Base-by-base conservation (phyloP, 2,329 filamentous ascomycete species). In the Fonsecaea nubica region DNA sequence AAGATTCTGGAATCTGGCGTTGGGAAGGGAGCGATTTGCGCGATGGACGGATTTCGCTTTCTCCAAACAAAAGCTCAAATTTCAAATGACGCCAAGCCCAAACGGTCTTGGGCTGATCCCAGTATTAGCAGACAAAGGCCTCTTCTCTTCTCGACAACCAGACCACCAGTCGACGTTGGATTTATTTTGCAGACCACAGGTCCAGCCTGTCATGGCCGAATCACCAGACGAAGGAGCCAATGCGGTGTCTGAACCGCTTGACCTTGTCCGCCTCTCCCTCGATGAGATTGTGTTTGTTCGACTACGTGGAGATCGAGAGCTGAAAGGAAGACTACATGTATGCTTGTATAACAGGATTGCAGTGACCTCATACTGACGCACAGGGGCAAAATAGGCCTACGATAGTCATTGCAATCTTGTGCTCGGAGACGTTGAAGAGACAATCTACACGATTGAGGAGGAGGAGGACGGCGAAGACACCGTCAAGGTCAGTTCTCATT, bases 351-450 rank as follows among this genome's bases (percentile, higher is more conserved):
- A 42, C 12, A 52, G 38, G n/a, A n/a, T 12, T 40, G 15, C 42
- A 30, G 13, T 25, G 38, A 59, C 18, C 13, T 15, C 62, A 63
- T 60, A 71, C 70, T 74, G 67, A 77, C 59, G 21, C 18, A 18
- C 21, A 8, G 21, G 18, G 21, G 6, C 52, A 10, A 35, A 38
- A 58, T 33, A 99, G 95, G 95, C 95, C 63, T 99, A 99, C 78
- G 95, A 99, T 77, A 97, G 92, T 76, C 95, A 99, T 80, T 99
- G 96, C 86, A 99, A 99, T 76, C 81, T 99, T 53, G 92, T 99
- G 5, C 85, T 99, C 5, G 94, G 95, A 62, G 95, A 99, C 72
- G 95, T 98, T 4, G 93, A 97, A 77, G 95, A 99, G 84, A 98
- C 94, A 6, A 93, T 99, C 72, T 99, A 97, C 77, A 85, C 94